phyloP scores from a whole-genome alignment of 2,329 filamentous ascomycete genomes.

The Colletotrichum graminicola region DNA sequence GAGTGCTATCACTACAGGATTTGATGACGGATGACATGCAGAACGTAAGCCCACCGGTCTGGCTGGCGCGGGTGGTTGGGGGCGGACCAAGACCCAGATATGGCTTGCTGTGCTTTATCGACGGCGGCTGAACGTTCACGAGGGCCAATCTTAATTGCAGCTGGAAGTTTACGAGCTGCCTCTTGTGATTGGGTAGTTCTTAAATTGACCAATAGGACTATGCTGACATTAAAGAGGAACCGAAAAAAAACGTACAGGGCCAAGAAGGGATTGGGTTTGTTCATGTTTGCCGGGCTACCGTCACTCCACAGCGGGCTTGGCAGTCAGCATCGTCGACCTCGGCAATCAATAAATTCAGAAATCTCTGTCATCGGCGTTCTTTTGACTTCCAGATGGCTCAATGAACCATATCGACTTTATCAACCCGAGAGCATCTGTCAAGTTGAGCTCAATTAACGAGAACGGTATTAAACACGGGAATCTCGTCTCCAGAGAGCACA shows the following conservation, averaged over 20 bases:
- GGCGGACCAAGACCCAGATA: neutral
- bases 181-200: conserved; percentile 5
- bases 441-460: neutral
- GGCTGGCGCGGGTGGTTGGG: neutral
- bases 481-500: neutral
- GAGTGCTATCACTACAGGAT: no score
- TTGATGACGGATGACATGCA: neutral
- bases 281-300: neutral
- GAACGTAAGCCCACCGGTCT: no score
- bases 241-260: conserved; percentile 14
- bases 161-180: conserved; percentile 6
- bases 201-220: conserved; percentile 8
- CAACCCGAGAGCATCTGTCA: no score
- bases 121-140: neutral
- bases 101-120: neutral
- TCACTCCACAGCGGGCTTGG: neutral
- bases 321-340: neutral
- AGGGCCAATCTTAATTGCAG: conserved; percentile 13
- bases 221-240: neutral
- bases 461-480: neutral
- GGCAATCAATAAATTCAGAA: neutral
- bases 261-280: conserved; percentile 9
- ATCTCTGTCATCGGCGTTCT: neutral
- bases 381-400: neutral
- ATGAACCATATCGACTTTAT: no score